Conservation (phyloP, 1,139 yeast genomes). For the Scheffersomyces insectosa region DNA sequence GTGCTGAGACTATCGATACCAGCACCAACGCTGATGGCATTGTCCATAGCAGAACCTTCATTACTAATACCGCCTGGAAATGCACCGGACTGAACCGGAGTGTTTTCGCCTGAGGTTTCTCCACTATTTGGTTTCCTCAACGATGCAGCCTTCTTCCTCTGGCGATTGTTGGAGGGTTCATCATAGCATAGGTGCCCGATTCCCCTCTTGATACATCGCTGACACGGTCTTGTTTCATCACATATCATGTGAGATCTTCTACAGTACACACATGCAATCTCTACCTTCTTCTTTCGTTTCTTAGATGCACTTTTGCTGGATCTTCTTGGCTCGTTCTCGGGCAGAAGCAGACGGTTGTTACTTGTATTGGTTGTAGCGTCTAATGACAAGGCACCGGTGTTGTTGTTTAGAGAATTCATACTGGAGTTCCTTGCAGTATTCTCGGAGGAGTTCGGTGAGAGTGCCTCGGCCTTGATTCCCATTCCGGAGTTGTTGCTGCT, state of each 20-base stretch:
- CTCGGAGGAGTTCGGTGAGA: too few species aligned
- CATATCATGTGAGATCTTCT: slow-evolving; percentile 95
- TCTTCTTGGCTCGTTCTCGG: not conserved
- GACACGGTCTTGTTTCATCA: slow-evolving; percentile 84
- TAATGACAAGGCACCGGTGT: too few species aligned
- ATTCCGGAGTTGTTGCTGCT: too few species aligned
- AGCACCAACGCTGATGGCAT: slow-evolving; percentile 2
- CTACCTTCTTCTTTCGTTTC: slow-evolving; percentile 54
- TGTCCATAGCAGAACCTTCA: not conserved
- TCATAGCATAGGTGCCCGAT: slow-evolving; percentile 90
- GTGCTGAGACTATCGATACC: not conserved
- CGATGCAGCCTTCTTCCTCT: slow-evolving; percentile 41
- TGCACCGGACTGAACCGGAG: slow-evolving; percentile 6
- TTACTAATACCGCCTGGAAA: not conserved
- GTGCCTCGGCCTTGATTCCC: too few species aligned
- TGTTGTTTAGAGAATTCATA: too few species aligned
- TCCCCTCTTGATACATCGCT: slow-evolving; percentile 81
- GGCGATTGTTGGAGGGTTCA: slow-evolving; percentile 56
- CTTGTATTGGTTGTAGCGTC: too few species aligned
- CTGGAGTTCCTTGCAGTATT: too few species aligned
- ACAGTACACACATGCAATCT: slow-evolving; percentile 85
- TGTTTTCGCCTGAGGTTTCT: slow-evolving; percentile 1
- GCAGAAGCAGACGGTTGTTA: too few species aligned
- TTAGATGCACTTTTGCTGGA: slow-evolving; percentile 2
- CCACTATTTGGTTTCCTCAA: slow-evolving; percentile 13